Evolutionary conservation across 2,329 filamentous ascomycete species (phyloP), one percentile per base, ranked within the genome.

Genomic region (Onygena corvina): DNA sequence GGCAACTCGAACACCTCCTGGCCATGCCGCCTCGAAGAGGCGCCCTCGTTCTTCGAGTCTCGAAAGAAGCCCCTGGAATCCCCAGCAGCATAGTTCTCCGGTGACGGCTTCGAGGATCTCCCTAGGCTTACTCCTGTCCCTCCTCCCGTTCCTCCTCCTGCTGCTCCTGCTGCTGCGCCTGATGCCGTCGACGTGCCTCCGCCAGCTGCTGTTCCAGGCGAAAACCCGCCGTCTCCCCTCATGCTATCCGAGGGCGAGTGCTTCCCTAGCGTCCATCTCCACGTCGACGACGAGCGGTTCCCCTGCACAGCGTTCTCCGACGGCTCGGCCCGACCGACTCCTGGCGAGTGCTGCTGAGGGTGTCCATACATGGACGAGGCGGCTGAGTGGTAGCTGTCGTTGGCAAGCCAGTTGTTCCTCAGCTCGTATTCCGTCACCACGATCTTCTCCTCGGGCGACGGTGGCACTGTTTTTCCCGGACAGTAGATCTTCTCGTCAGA

Each of bases 41-140:
- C 23, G 44, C 21, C 30, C 30, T 65, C 63, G 3, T n/a, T 27
- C 30, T 52, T 54, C 11, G 31, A 30, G 20, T 54, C 52, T 40
- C 47, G 47, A 33, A 42, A 23, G 25, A 29, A 31, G 11, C 29
- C 23, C 9, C 29, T 12, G 11, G 12, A 12, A 18, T 44, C 42
- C 7, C 5, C 25, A 21, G 25, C 23, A n/a, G 21, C 21, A 29
- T 8, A 12, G 42, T 25, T 46, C n/a, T 46, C 29, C 23, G 25
- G 29, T 11, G 29, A 46, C 11, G 25, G 23, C 23, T 31, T 46
- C 21, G 40, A 27, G 7, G 29, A 46, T 31, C n/a, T 8, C n/a
- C n/a, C 30, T n/a, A n/a, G n/a, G n/a, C n/a, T n/a, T n/a, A n/a
- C n/a, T n/a, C n/a, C n/a, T n/a, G n/a, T n/a, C n/a, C n/a, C n/a